Evolutionary conservation across 2,329 filamentous ascomycete species (phyloP).

Genomic region (Monilinia fructicola): DNA sequence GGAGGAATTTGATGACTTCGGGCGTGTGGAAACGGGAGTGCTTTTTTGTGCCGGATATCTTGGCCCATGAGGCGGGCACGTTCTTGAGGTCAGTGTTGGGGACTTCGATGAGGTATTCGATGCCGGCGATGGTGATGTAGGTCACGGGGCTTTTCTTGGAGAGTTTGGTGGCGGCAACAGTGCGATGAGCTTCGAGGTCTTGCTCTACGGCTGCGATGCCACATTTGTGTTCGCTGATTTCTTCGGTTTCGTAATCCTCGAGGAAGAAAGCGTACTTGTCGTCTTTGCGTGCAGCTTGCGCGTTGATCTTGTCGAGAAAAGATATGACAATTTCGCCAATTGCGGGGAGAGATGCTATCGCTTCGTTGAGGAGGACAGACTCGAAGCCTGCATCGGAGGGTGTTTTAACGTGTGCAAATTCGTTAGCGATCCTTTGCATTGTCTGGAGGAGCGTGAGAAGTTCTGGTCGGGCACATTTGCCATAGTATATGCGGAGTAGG

Average conservation of each 20-base stretch:
- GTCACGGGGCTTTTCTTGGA: conserved; percentile 67
- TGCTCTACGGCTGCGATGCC: conserved; percentile 91
- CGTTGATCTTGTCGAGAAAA: conserved; percentile 83
- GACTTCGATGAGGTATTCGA: conserved; percentile 94
- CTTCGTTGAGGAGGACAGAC: conserved; percentile 66
- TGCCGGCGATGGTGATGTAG: conserved; percentile 83
- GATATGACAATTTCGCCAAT: conserved; percentile 71
- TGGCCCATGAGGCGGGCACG: conserved; percentile 91
- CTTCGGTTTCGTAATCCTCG: conserved; percentile 82
- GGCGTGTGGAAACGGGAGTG: conserved; percentile 92
- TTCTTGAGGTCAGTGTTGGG: conserved; percentile 77
- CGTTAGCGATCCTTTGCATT: conserved; percentile 74
- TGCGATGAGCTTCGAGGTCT: conserved; percentile 76
- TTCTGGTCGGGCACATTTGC: conserved; percentile 88
- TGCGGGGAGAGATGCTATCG: conserved; percentile 71
- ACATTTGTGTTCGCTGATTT: conserved; percentile 83
- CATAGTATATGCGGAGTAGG: conserved; percentile 94
- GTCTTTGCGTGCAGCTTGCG: conserved; percentile 76
- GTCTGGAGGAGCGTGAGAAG: conserved; percentile 82
- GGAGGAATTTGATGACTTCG: conserved; percentile 77
- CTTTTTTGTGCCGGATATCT: conserved; percentile 93
- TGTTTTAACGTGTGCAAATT: conserved; percentile 68
- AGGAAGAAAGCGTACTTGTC: conserved; percentile 96
- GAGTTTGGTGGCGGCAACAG: conserved; percentile 68
- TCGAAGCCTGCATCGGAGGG: conserved; percentile 69